Evolutionary conservation across 2,329 filamentous ascomycete species (phyloP).

Genomic region (Exutisphaerella laricina): DNA sequence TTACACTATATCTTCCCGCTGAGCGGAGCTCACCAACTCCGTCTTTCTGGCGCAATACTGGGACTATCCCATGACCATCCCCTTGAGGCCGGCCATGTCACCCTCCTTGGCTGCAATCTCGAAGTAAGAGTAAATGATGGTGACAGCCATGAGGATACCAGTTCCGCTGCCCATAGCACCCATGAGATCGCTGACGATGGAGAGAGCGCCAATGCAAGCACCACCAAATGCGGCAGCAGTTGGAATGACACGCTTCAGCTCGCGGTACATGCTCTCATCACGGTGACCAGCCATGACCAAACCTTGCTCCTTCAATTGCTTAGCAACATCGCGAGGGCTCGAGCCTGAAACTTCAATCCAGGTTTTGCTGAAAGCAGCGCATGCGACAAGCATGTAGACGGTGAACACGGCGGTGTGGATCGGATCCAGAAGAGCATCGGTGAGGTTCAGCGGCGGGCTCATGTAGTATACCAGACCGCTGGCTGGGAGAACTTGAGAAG

Average conservation of each 20-base stretch:
- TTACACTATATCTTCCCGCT: slow-evolving; percentile 15
- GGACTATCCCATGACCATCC: slow-evolving; percentile 53
- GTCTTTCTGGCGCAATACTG: slow-evolving; percentile 9
- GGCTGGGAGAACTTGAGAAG: slow-evolving; percentile 86
- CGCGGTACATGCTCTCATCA: slow-evolving; percentile 99
- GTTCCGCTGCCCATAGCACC: slow-evolving; percentile 94
- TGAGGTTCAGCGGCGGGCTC: slow-evolving; percentile 96
- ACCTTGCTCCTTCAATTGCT: slow-evolving; percentile 99
- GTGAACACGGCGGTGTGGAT: slow-evolving; percentile 96
- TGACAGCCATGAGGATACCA: slow-evolving; percentile 96
- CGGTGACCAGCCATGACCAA: slow-evolving; percentile 99
- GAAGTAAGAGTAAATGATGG: slow-evolving; percentile 99
- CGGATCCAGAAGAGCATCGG: slow-evolving; percentile 87
- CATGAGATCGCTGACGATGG: slow-evolving; percentile 89
- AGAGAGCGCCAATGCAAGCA: slow-evolving; percentile 97
- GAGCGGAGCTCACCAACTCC: slow-evolving; percentile 19
- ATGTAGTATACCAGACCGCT: slow-evolving; percentile 99
- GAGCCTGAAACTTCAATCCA: slow-evolving; percentile 99
- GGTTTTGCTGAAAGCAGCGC: slow-evolving; percentile 98
- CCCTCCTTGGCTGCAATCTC: slow-evolving; percentile 99
- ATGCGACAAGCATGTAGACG: slow-evolving; percentile 95
- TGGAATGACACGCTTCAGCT: slow-evolving; percentile 98
- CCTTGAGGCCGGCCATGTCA: slow-evolving; percentile 74
- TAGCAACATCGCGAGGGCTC: slow-evolving; percentile 94
- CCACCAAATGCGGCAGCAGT: slow-evolving; percentile 97